Conservation (phyloP, 2,329 filamentous ascomycete species). For the Fusarium veterinarium region DNA sequence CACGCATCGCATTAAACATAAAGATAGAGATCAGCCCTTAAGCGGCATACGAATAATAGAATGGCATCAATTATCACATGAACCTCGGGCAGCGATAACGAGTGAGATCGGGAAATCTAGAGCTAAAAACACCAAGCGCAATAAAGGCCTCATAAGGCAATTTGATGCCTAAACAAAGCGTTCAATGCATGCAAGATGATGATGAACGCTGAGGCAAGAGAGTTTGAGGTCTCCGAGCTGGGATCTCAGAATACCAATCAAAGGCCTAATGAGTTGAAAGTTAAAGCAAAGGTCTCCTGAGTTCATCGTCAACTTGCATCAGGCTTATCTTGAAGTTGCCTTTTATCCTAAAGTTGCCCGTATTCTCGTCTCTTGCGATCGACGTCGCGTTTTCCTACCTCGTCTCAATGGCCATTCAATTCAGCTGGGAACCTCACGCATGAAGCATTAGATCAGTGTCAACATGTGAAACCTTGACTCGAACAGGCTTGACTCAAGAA, state of each 20-base stretch:
- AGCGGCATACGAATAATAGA: conserved; percentile 17
- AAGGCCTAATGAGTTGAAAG: not conserved
- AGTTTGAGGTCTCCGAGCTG: not conserved
- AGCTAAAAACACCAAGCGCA: not conserved
- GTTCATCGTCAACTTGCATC: not conserved
- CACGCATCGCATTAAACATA: conserved; percentile 14
- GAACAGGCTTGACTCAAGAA: conserved; percentile 16
- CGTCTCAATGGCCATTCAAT: not conserved
- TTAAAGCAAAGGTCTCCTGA: not conserved
- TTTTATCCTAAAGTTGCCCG: not conserved
- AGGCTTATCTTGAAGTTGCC: not conserved
- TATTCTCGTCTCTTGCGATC: not conserved
- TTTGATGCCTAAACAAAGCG: not conserved
- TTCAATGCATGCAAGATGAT: not conserved
- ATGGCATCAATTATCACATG: conserved; percentile 14
- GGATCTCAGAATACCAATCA: not conserved
- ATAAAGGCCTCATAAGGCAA: not conserved
- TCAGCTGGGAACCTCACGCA: not conserved
- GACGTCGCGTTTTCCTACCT: not conserved
- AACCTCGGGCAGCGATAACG: not conserved
- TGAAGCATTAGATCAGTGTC: not conserved
- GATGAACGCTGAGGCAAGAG: not conserved
- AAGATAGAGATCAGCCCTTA: conserved; percentile 8
- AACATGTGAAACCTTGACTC: conserved; percentile 27
- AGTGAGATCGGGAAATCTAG: not conserved